Evolutionary conservation across 1,139 yeast species (phyloP).

Genomic region (Taphrina wiesneri): DNA sequence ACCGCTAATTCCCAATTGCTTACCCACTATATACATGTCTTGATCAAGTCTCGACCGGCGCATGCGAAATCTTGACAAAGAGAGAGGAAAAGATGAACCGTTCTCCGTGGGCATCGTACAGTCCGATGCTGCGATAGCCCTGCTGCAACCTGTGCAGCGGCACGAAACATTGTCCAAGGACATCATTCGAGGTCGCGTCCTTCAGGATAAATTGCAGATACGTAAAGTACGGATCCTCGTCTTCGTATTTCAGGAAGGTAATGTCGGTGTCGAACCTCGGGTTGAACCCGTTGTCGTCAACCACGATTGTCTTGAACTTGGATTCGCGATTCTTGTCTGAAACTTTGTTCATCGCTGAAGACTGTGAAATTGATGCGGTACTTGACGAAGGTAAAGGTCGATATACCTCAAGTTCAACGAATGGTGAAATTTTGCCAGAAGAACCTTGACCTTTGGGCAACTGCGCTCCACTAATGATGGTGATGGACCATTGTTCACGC

Average conservation of each 20-base stretch:
- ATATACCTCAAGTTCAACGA: slow-evolving; percentile 58
- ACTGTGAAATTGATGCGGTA: neutral
- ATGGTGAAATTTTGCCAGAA: slow-evolving; percentile 57
- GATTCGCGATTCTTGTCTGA: slow-evolving; percentile 11
- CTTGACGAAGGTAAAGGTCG: slow-evolving; percentile 45
- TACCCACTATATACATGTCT: neutral
- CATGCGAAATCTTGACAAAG: slow-evolving; percentile 52
- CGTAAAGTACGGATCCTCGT: slow-evolving; percentile 20
- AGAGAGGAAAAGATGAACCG: slow-evolving; percentile 74
- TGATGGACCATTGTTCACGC: slow-evolving; percentile 43
- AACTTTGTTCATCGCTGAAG: neutral
- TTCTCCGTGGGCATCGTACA: slow-evolving; percentile 75
- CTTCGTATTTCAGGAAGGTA: slow-evolving; percentile 3
- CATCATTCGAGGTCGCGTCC: slow-evolving; percentile 2
- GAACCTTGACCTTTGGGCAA: slow-evolving; percentile 56
- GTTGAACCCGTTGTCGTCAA: slow-evolving; percentile 72
- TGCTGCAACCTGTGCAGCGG: slow-evolving; percentile 48
- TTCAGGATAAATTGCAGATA: slow-evolving; percentile 13
- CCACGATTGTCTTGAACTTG: slow-evolving; percentile 46
- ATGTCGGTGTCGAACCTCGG: slow-evolving; percentile 69
- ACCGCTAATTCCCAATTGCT: neutral
- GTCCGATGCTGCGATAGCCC: slow-evolving; percentile 81
- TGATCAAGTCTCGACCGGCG: neutral
- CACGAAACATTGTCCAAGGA: slow-evolving; percentile 13
- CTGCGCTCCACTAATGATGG: slow-evolving; percentile 79